A percentile compares a stretch with the other conserved stretches of the same genome.
These are phyloP conservation scores for Paraphoma sp. DNA, from an alignment of 2,329 filamentous ascomycete genomes.

Conservation along the genomic window DNA sequence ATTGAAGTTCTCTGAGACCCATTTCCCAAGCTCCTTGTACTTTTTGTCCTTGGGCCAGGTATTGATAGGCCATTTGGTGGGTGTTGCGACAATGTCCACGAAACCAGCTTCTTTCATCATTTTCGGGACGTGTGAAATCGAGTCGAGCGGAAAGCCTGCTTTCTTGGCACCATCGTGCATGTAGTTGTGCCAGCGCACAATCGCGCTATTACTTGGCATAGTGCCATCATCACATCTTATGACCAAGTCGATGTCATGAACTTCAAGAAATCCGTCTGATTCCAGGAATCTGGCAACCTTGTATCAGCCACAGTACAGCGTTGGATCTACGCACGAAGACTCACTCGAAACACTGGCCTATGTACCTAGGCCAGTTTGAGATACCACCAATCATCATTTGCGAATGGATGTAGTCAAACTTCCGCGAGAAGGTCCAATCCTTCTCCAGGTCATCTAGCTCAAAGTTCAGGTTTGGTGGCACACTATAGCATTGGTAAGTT, in stretches of 20 bases:
- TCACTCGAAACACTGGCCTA: constrained; percentile 32
- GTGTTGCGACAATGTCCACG: constrained; percentile 48
- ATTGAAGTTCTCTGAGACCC: constrained; percentile 18
- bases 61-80: constrained; percentile 20
- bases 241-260: constrained; percentile 24
- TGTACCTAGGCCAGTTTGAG: constrained; percentile 47
- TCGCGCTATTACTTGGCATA: constrained; percentile 11
- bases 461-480: constrained; percentile 50
- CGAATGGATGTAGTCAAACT: constrained; percentile 49
- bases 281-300: constrained; percentile 41
- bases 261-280: constrained; percentile 33
- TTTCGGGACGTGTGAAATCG: constrained; percentile 45
- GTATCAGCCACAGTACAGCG: too few species aligned
- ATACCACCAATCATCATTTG: constrained; percentile 50
- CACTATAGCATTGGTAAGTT: constrained; percentile 11
- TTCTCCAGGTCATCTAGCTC: constrained; percentile 50
- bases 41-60: constrained; percentile 26
- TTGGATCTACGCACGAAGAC: background rate
- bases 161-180: constrained; percentile 17
- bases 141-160: constrained; percentile 46
- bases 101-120: constrained; percentile 54
- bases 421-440: constrained; percentile 42
- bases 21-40: constrained; percentile 21
- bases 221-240: constrained; percentile 24
- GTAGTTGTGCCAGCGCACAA: constrained; percentile 18